These are phyloP conservation scores for Agastache rugosa DNA, from an alignment of 257 asterid genomes.

Conservation along the genomic window DNA sequence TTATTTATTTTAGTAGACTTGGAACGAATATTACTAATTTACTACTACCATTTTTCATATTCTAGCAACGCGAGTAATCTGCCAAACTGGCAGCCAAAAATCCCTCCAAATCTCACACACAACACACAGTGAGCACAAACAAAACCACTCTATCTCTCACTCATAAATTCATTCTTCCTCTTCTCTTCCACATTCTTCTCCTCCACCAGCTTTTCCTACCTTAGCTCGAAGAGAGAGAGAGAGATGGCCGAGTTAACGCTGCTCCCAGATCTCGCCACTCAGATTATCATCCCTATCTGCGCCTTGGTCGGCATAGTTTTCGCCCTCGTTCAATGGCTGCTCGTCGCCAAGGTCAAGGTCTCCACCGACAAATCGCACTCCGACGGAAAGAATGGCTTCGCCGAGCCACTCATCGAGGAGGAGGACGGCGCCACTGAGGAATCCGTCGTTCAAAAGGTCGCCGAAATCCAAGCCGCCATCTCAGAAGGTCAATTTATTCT, in stretches of 20 bases:
- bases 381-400: slow-evolving; percentile 47
- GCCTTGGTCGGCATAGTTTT: slow-evolving; percentile 60
- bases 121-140: slow-evolving; percentile 27
- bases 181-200: slow-evolving; percentile 32
- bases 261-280: slow-evolving; percentile 58
- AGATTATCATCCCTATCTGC: slow-evolving; percentile 59
- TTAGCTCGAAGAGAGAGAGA: background rate
- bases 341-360: slow-evolving; percentile 54
- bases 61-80: background rate
- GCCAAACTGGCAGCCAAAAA: slow-evolving; percentile 34
- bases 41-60: too few species aligned
- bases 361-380: slow-evolving; percentile 39
- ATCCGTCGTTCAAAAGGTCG: slow-evolving; percentile 53
- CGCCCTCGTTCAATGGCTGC: slow-evolving; percentile 57
- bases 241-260: slow-evolving; percentile 39
- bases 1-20: too few species aligned
- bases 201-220: slow-evolving; percentile 16
- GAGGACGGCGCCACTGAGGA: slow-evolving; percentile 63
- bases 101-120: slow-evolving; percentile 34
- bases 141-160: slow-evolving; percentile 30
- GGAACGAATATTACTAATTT: too few species aligned
- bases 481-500: slow-evolving; percentile 51
- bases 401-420: slow-evolving; percentile 61
- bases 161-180: slow-evolving; percentile 34
- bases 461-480: slow-evolving; percentile 66